Conservation (phyloP, 768 basidiomycete species). For the Pleurotus eryngii region DNA sequence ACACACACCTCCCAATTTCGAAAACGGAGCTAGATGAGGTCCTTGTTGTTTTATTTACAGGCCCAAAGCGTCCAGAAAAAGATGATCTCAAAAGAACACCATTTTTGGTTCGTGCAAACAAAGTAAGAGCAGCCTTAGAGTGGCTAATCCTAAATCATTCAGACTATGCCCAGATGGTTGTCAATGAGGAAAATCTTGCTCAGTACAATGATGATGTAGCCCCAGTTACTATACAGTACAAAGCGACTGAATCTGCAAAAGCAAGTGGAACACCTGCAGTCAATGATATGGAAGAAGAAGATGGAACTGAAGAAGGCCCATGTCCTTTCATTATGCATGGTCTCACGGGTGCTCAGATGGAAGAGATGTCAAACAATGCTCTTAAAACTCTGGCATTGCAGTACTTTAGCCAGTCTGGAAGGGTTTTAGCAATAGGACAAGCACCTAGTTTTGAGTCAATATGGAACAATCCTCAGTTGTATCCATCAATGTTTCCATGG, state of each 20-base stretch:
- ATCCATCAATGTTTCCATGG: constrained; percentile 29
- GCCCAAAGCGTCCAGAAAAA: neutral
- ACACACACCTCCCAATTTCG: constrained; percentile 16
- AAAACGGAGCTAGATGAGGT: constrained; percentile 18
- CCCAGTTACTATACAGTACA: neutral
- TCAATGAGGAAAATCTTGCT: neutral
- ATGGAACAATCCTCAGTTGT: constrained; percentile 18
- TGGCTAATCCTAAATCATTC: constrained; percentile 1
- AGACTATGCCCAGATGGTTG: neutral
- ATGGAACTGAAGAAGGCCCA: constrained; percentile 10
- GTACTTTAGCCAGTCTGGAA: constrained; percentile 13
- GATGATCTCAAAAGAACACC: neutral
- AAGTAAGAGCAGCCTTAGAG: neutral
- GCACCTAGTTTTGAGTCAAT: constrained; percentile 14
- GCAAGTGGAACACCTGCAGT: constrained; percentile 5
- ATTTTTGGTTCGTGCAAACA: neutral
- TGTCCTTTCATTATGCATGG: constrained; percentile 28
- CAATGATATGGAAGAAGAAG: constrained; percentile 9
- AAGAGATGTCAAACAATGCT: constrained; percentile 10
- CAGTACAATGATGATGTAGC: neutral
- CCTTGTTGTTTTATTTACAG: constrained; percentile 15
- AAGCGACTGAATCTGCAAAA: neutral
- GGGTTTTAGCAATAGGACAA: constrained; percentile 20
- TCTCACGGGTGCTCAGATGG: constrained; percentile 16
- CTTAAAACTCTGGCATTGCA: constrained; percentile 13